Evolutionary conservation across 768 basidiomycete genomes (phyloP).

Genomic region (Leucocoprinus leucothites): DNA sequence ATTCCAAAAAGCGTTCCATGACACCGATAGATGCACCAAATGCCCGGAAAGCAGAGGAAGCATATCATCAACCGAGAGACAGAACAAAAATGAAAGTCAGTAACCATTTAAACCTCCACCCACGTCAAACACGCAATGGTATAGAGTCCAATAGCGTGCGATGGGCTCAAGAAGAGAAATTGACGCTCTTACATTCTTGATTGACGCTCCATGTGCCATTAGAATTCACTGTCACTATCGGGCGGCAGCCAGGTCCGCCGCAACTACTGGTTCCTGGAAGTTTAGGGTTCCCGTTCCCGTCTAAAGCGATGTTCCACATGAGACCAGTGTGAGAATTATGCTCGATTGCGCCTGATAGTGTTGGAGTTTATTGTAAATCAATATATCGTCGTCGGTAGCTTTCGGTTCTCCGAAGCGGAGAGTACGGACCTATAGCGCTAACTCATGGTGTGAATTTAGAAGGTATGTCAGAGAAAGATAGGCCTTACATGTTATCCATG

Average conservation of each 20-base stretch:
- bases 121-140: neutral
- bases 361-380: too few species aligned
- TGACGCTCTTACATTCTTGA: constrained; percentile 56
- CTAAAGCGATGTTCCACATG: constrained; percentile 74
- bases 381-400: too few species aligned
- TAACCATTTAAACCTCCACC: too few species aligned
- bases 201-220: constrained; percentile 60
- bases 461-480: neutral
- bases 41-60: neutral
- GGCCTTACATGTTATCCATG: constrained; percentile 54
- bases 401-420: too few species aligned
- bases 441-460: neutral
- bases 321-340: constrained; percentile 43
- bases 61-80: neutral
- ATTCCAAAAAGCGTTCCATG: too few species aligned
- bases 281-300: constrained; percentile 54
- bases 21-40: too few species aligned
- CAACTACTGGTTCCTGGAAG: constrained; percentile 62
- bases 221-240: constrained; percentile 59
- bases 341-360: constrained; percentile 34
- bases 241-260: constrained; percentile 55
- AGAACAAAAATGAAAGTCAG: too few species aligned
- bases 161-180: too few species aligned
- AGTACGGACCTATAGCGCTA: constrained; percentile 21
- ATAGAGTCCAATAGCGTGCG: too few species aligned